Conservation (phyloP, 306 rosid genomes). For the Sicyos edulis region DNA sequence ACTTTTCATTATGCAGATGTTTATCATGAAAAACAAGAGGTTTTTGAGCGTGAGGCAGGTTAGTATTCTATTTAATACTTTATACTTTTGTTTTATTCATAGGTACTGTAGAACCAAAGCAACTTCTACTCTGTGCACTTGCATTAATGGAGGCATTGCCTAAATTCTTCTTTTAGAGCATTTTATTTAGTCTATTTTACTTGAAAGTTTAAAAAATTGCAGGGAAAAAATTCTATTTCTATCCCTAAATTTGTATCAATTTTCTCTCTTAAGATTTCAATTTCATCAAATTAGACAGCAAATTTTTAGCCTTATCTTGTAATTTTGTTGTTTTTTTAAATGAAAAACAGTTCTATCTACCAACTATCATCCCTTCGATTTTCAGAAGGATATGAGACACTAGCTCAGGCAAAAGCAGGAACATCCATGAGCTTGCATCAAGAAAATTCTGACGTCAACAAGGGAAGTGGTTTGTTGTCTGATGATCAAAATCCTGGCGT, state of each 20-base stretch:
- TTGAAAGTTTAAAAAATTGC: neutral
- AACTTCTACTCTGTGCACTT: neutral
- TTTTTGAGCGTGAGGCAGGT: constrained; percentile 81
- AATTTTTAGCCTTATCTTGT: neutral
- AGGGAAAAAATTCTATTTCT: neutral
- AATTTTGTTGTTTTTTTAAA: neutral
- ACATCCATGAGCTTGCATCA: constrained; percentile 34
- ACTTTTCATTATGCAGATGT: constrained; percentile 50
- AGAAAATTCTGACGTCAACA: constrained; percentile 31
- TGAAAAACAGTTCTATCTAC: constrained; percentile 9
- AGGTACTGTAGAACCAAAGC: neutral
- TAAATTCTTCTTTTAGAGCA: neutral
- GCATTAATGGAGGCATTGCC: neutral
- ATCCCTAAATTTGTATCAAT: neutral
- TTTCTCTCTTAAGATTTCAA: neutral
- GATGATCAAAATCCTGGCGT: constrained; percentile 33
- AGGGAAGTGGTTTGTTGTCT: constrained; percentile 35
- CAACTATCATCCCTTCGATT: constrained; percentile 22
- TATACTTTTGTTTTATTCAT: neutral
- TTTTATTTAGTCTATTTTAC: neutral
- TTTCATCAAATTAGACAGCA: too few species aligned
- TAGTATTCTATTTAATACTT: constrained; percentile 1
- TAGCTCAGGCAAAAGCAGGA: constrained; percentile 52
- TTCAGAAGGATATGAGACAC: constrained; percentile 79
- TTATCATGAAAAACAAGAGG: constrained; percentile 78